Base-by-base conservation (phyloP, 805 yeast genomes). In the Nakazawaea siamensis region DNA sequence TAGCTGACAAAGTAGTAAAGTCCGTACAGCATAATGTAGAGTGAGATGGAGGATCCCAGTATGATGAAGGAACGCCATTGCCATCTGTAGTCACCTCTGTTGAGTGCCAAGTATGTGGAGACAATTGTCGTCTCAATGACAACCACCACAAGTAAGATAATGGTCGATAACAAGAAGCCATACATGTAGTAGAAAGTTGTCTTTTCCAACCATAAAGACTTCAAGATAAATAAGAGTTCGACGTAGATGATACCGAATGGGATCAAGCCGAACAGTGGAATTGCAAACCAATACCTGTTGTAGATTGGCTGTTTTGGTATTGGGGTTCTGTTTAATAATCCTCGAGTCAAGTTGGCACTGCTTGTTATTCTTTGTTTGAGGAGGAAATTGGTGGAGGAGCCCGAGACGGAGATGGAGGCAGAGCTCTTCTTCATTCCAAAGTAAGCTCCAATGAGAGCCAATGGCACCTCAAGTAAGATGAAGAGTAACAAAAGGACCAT, bases 201-300 rank as follows among this genome's bases (percentile, higher is more conserved):
- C 53, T 80, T 80, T 48, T 82, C 87, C 39, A 79, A 60, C 90
- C 94, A 84, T 9, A 84, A 62, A 2, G 88, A 73, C 52, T 82
- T 75, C 60, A 81, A 76, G 19, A 84, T 68, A 52, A 76, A 80
- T 37, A 76, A 57, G 40, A 86, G 60, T 50, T 86, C 95, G 37
- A 82, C 86, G 50, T 79, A 80, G n/a, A 83, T 76, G 10, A 85
- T 76, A 13, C 80, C 76, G 50, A 84, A 86, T 24, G 95, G 94
- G 32, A 82, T 66, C 15, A 78, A 33, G 2, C 95, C 95, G 46
- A 80, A 78, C 0, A 70, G 46, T 5, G 70, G 59, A 1, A 68
- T 42, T 8, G 65, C 55, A 39, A 59, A 54, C 10, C 46, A 35
- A 29, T 46, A 42, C 31, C 43, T 48, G 43, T 56, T 50, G 39